These are phyloP conservation scores for Aspergillus steynii DNA, from an alignment of 495 filamentous ascomycete species.

Conservation along the genomic window DNA sequence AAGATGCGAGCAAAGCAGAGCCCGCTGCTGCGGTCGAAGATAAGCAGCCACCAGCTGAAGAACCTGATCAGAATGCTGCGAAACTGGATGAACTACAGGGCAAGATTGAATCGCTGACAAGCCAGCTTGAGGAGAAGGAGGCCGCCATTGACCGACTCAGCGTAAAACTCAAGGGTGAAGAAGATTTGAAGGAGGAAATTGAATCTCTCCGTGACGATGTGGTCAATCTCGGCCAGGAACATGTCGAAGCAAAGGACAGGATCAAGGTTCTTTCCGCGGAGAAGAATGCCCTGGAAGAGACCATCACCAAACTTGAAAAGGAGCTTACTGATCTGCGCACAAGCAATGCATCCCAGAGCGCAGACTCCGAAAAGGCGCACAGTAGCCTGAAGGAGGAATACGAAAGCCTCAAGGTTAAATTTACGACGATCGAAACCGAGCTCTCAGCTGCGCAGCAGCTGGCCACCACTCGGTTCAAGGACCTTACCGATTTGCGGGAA, in stretches of 20 bases:
- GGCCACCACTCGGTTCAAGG: constrained; percentile 82
- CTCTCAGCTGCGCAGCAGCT: constrained; percentile 83
- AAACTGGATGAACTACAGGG: constrained; percentile 48
- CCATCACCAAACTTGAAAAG: constrained; percentile 64
- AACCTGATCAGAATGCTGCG: constrained; percentile 24
- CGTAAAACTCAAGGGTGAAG: constrained; percentile 68
- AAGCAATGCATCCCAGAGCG: constrained; percentile 47
- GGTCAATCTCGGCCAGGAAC: constrained; percentile 71
- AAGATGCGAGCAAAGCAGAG: constrained; percentile 40
- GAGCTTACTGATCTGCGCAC: constrained; percentile 60
- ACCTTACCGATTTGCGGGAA: constrained; percentile 74
- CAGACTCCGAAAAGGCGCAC: constrained; percentile 55
- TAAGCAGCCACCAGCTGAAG: constrained; percentile 18
- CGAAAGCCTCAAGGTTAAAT: constrained; percentile 70
- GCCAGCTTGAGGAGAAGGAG: constrained; percentile 72
- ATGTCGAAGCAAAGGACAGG: constrained; percentile 79
- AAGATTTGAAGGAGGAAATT: constrained; percentile 83
- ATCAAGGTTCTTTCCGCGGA: constrained; percentile 66
- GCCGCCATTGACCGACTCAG: constrained; percentile 64
- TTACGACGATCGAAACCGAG: constrained; percentile 73
- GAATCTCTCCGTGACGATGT: constrained; percentile 80
- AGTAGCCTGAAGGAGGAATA: constrained; percentile 67
- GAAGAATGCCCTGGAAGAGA: constrained; percentile 60
- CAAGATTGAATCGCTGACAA: constrained; percentile 55
- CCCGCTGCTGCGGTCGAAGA: constrained; percentile 23